Conservation (phyloP, 352 stramenopile genomes). For the Phytopythium cucurbitacearum region DNA sequence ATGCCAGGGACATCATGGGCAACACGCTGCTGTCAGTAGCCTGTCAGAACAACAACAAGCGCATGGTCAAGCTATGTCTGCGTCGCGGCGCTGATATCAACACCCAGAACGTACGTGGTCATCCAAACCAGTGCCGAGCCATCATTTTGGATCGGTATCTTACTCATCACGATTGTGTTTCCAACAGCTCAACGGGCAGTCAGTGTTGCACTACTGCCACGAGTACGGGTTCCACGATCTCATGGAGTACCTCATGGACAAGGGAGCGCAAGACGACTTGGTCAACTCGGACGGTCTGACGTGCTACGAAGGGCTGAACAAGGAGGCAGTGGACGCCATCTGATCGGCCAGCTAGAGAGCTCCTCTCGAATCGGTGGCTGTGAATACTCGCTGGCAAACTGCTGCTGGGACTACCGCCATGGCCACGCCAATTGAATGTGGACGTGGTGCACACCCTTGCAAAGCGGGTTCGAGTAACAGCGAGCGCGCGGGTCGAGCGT, state of each 20-base stretch:
- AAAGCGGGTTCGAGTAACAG: too few relatives aligned
- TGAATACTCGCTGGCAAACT: too few relatives aligned
- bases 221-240: slow-evolving; percentile 94
- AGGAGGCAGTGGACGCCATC: slow-evolving; percentile 77
- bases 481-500: too few relatives aligned
- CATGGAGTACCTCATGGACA: slow-evolving; percentile 93
- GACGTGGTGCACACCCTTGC: too few relatives aligned
- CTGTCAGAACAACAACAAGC: slow-evolving; percentile 95
- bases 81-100: slow-evolving; percentile 92
- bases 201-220: slow-evolving; percentile 91
- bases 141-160: neutral
- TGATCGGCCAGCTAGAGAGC: slow-evolving; percentile 11
- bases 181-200: slow-evolving; percentile 86
- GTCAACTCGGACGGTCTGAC: slow-evolving; percentile 93
- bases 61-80: slow-evolving; percentile 93
- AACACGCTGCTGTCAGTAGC: slow-evolving; percentile 93
- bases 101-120: slow-evolving; percentile 79
- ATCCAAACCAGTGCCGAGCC: neutral
- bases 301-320: slow-evolving; percentile 92
- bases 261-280: slow-evolving; percentile 90
- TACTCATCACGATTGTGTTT: slow-evolving; percentile 2
- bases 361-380: too few relatives aligned
- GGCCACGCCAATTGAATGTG: too few relatives aligned
- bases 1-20: slow-evolving; percentile 89
- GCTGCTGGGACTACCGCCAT: too few relatives aligned